Percentiles rank a stretch among this genome's conserved stretches.
Conservation (phyloP, 129 eudicot species). For the Tagetes erecta region DNA sequence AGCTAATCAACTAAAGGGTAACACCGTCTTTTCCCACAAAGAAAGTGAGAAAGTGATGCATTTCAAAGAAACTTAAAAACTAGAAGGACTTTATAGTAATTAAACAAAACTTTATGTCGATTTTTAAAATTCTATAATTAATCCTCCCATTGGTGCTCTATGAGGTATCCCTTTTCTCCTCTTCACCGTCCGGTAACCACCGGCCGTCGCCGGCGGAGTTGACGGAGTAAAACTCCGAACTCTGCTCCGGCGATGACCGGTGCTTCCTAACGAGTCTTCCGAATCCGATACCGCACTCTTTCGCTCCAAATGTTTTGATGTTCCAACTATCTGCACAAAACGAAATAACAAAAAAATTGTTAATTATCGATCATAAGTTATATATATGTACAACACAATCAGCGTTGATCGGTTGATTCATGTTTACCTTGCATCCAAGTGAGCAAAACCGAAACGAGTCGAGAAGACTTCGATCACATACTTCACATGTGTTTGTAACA, state of each 20-base stretch:
- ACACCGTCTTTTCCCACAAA: constrained; percentile 15
- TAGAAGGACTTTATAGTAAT: constrained; percentile 24
- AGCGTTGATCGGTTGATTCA: background rate
- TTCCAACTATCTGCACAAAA: constrained; percentile 62
- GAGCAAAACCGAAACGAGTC: constrained; percentile 92
- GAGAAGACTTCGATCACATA: constrained; percentile 87
- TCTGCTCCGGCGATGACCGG: constrained; percentile 36
- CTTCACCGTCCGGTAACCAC: constrained; percentile 47
- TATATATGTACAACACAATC: background rate
- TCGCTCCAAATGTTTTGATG: constrained; percentile 49
- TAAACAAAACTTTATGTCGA: constrained; percentile 23
- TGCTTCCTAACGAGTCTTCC: constrained; percentile 68
- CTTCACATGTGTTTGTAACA: constrained; percentile 83
- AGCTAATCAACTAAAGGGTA: constrained; percentile 9
- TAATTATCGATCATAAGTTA: background rate
- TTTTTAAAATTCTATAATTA: constrained; percentile 45
- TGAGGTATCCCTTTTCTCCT: constrained; percentile 95
- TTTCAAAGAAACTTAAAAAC: constrained; percentile 13
- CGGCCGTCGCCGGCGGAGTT: constrained; percentile 69
- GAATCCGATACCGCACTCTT: constrained; percentile 48
- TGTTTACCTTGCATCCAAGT: constrained; percentile 87
- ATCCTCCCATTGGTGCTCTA: constrained; percentile 89
- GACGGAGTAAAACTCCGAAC: constrained; percentile 72
- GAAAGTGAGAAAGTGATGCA: constrained; percentile 22
- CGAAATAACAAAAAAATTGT: background rate